Evolutionary conservation across 2,329 filamentous ascomycete species (phyloP).

Genomic region (Aureobasidium mangrovei): DNA sequence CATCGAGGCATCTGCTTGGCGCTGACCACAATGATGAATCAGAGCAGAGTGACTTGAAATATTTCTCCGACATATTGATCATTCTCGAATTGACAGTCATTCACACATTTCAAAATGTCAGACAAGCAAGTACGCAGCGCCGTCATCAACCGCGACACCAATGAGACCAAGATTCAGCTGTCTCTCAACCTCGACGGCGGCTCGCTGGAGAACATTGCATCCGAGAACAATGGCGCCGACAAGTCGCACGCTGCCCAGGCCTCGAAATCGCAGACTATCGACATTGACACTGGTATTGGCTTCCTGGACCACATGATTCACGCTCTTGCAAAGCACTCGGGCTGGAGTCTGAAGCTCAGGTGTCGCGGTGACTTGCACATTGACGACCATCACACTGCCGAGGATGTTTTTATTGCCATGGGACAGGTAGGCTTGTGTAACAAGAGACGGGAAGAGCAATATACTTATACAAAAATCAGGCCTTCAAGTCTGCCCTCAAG

Average conservation of each 20-base stretch:
- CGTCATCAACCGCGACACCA: slow-evolving; percentile 78
- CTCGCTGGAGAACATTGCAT: slow-evolving; percentile 45
- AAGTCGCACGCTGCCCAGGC: slow-evolving; percentile 74
- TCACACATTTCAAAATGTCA: slow-evolving; percentile 19
- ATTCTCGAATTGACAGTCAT: background rate
- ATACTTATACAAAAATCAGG: slow-evolving; percentile 27
- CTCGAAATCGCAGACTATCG: slow-evolving; percentile 76
- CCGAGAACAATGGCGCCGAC: slow-evolving; percentile 30
- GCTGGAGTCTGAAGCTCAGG: slow-evolving; percentile 78
- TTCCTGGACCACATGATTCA: slow-evolving; percentile 99
- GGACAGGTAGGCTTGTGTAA: slow-evolving; percentile 41
- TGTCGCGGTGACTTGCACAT: slow-evolving; percentile 90
- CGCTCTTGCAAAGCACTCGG: slow-evolving; percentile 88
- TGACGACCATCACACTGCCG: slow-evolving; percentile 96
- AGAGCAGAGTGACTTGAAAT: background rate
- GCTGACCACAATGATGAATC: background rate
- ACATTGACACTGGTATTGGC: slow-evolving; percentile 85
- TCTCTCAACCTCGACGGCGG: slow-evolving; percentile 92
- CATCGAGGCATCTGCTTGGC: background rate
- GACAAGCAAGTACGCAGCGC: slow-evolving; percentile 51
- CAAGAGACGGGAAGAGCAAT: background rate
- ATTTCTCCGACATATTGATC: background rate
- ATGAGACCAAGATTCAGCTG: slow-evolving; percentile 95
- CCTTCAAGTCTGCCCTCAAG: slow-evolving; percentile 74
- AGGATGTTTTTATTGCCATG: slow-evolving; percentile 89